phyloP scores from a whole-genome alignment of 2,329 filamentous ascomycete genomes.

The Apiospora aurea region DNA sequence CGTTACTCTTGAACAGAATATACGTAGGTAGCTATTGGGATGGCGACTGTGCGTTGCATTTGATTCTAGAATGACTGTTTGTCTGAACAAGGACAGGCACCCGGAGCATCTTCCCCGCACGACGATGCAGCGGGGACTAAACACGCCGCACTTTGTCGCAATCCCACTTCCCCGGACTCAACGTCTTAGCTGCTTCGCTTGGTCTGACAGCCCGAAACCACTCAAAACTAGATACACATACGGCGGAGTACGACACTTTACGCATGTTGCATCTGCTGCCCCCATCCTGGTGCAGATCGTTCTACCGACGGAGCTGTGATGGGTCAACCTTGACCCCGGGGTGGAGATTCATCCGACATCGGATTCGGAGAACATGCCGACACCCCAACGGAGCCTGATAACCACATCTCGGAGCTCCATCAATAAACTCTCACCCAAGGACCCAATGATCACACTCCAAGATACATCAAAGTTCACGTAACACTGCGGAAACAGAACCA shows the following conservation, averaged over 20 bases:
- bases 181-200: background rate
- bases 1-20: no score
- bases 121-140: background rate
- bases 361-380: constrained; percentile 7
- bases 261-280: background rate
- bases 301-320: background rate
- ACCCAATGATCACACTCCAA: background rate
- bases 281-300: background rate
- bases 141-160: no score
- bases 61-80: no score
- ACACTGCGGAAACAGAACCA: constrained; percentile 30
- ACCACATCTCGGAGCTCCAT: background rate
- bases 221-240: background rate
- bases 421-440: background rate
- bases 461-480: background rate
- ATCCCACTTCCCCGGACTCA: background rate
- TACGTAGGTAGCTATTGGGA: no score
- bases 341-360: constrained; percentile 10
- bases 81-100: no score
- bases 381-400: background rate
- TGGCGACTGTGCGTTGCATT: no score
- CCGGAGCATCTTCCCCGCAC: background rate
- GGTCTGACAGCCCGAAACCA: background rate
- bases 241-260: background rate
- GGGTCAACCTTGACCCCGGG: background rate